Base-by-base conservation (phyloP, 495 filamentous ascomycete genomes). In the Hypoxylon trugodes region DNA sequence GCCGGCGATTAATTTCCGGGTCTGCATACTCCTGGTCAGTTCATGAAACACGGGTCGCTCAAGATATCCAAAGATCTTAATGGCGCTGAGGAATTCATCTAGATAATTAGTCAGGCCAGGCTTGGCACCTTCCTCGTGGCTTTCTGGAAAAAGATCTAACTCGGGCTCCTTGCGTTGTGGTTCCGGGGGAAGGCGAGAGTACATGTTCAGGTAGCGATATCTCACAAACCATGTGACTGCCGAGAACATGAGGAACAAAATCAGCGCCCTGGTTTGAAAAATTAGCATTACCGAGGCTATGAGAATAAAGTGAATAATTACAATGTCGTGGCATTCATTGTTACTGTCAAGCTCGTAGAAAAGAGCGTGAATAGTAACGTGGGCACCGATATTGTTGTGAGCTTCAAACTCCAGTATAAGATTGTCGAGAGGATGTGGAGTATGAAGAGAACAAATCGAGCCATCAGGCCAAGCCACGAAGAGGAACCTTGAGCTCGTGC, bases 81-180 rank as follows among this genome's bases (percentile, higher is more conserved):
- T 98, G n/a, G 95, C 95, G 74, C 92, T 97, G 10, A 98, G 81
- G 65, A 98, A 98, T 76, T 98, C 96, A 73, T 98, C 95, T 9
- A 98, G 83, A 74, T 98, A 98, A 72, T 91, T 98, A 16, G 92
- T 86, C 22, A 98, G 83, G 2, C 96, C 95, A 1, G 92, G 85
- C 74, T 98, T 98, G 18, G 88, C 88, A 51, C 93, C 91, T 25
- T 90, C 90, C 59, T 97, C 93, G 70, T 94, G 92, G 4, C 88
- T 85, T 70, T 96, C 94, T 12, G 96, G 92, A 71, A 97, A 98
- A 13, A 98, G 80, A 69, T 98, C 96, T 68, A 98, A 84, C 56
- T 96, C 89, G 1, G 94, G 92, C 76, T 98, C 93, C 73, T 98
- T 96, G 64, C 95, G 89, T 69, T 96, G 95, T 18, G 95, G 94